phyloP scores from a whole-genome alignment of 2,329 filamentous ascomycete genomes.

The Plectosphaerella cucumerina region DNA sequence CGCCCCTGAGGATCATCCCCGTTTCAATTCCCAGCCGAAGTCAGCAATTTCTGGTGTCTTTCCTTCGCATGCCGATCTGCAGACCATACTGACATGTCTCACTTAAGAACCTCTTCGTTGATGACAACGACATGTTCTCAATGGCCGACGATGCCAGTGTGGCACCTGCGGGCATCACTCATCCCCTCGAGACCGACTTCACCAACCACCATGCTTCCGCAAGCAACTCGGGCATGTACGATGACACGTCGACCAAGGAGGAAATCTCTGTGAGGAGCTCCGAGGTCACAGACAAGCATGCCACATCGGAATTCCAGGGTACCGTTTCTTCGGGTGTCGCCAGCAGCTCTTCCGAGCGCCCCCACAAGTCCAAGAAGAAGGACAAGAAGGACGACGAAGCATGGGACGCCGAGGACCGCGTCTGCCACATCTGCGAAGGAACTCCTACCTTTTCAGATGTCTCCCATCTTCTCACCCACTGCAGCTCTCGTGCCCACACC shows the following conservation, averaged over 20 bases:
- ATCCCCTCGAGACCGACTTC: too few species aligned
- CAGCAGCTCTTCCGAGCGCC: neutral
- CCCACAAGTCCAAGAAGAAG: neutral
- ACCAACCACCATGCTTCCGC: too few species aligned
- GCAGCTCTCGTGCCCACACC: slow-evolving; percentile 89
- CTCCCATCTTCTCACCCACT: slow-evolving; percentile 87
- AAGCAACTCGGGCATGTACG: too few species aligned
- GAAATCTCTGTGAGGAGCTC: neutral
- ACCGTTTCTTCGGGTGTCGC: neutral
- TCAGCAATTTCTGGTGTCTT: too few species aligned
- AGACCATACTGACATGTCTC: too few species aligned
- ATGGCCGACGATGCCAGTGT: too few species aligned
- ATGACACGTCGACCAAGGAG: neutral
- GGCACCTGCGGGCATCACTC: too few species aligned
- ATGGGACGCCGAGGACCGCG: slow-evolving; percentile 49
- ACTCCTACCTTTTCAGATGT: slow-evolving; percentile 80
- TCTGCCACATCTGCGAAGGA: slow-evolving; percentile 80
- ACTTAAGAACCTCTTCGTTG: too few species aligned
- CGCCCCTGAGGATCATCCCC: too few species aligned
- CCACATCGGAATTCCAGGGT: neutral
- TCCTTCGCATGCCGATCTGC: too few species aligned
- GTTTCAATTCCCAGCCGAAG: too few species aligned
- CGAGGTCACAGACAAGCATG: neutral
- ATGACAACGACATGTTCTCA: too few species aligned
- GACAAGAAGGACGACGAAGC: neutral